Evolutionary conservation across 345 rosid species (phyloP), one percentile per base, ranked within the genome.

Genomic region (Turnera subulata): DNA sequence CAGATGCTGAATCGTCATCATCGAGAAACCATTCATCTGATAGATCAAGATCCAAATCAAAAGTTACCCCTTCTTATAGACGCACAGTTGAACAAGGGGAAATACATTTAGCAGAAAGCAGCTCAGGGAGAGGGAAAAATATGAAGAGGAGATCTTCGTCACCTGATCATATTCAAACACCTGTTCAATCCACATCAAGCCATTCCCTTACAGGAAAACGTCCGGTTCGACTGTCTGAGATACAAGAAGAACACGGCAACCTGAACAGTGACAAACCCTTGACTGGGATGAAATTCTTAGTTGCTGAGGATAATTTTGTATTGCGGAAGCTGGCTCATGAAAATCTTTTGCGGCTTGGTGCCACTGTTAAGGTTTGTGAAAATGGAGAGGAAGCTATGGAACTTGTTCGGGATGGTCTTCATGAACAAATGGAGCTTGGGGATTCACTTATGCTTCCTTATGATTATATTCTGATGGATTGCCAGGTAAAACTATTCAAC

Each of bases 381-480:
- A 58, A 69, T 46, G 73, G 69, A 39, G 46, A 56, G 35, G 50
- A 62, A 20, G 73, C 68, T 24, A 6, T 69, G 0, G 39, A 62
- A 16, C 25, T 50, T 16, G 68, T 69, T 12, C 47, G 50, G 2
- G n/a, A 2, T 0, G 59, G 51, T 38, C 33, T 69, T 19, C 42
- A 46, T 17, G 16, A 38, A 33, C 58, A 43, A 43, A 49, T 18
- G 45, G 44, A 50, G 15, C 40, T 50, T n/a, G 32, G 6, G 7
- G 14, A 17, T 17, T 21, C 21, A 14, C 1, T 23, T 1, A 4
- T 25, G 33, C 22, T 42, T 37, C 68, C 68, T 29, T 69, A 62
- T 11, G 64, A 69, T 47, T 69, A 46, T 25, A 69, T 69, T 21
- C 26, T 69, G 17, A 69, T 69, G 73, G 73, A 69, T 18, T 63